Conservation (phyloP, 2,329 filamentous ascomycete species). For the Lomentospora prolificans region DNA sequence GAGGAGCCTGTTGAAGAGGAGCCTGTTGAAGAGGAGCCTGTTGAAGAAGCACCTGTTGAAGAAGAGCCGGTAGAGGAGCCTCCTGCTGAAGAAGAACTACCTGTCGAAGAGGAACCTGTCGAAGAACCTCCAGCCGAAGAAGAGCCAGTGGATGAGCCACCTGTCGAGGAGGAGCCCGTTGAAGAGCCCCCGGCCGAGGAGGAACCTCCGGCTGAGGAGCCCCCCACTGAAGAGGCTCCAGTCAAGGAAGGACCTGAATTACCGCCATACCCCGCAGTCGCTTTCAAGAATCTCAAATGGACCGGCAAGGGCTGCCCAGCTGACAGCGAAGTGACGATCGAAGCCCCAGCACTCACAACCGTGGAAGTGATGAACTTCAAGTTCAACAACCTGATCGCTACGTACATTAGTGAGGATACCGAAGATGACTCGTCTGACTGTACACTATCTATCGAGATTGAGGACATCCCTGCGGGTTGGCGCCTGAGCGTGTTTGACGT, state of each 20-base stretch:
- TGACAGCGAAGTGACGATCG: not conserved
- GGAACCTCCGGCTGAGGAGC: not conserved
- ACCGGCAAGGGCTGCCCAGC: not conserved
- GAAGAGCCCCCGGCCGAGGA: not conserved
- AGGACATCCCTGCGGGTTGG: not conserved
- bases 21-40: not conserved
- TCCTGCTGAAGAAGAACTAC: not conserved
- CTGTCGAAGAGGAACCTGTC: not conserved
- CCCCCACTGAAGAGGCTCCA: not conserved
- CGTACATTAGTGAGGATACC: not conserved
- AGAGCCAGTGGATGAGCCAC: not conserved
- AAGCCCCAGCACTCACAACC: not conserved
- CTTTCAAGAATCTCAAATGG: not conserved
- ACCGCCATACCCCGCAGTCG: not conserved
- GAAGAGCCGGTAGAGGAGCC: not conserved
- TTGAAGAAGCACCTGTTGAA: not conserved
- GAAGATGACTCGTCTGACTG: not conserved
- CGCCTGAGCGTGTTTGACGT: not conserved
- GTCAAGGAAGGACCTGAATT: not conserved
- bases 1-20: not conserved
- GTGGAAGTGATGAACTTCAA: not conserved
- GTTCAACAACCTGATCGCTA: not conserved
- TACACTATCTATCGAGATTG: not conserved
- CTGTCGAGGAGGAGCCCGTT: not conserved
- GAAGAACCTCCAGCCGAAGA: not conserved